phyloP scores from a whole-genome alignment of 768 basidiomycete species.

The Tulasnella sp. region DNA sequence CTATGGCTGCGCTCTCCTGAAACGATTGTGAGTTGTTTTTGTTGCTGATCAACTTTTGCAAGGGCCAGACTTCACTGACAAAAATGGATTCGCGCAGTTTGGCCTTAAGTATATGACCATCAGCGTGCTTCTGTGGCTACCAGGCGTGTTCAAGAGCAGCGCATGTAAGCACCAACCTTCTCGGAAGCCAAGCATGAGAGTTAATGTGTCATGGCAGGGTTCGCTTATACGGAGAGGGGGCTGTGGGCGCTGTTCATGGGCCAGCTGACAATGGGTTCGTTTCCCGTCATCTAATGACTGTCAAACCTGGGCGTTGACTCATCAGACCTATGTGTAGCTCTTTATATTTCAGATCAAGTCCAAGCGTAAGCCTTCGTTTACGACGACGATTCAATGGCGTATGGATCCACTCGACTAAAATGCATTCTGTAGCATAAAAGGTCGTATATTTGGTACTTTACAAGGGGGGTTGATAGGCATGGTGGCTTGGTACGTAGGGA shows the following conservation, averaged over 20 bases:
- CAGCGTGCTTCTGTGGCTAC: constrained; percentile 42
- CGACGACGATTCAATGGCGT: no score
- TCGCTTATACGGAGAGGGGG: constrained; percentile 36
- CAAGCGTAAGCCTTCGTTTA: constrained; percentile 31
- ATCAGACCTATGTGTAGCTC: constrained; percentile 15
- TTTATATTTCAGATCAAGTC: constrained; percentile 49
- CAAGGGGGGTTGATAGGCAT: constrained; percentile 35
- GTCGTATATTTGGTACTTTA: constrained; percentile 38
- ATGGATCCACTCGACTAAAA: not conserved
- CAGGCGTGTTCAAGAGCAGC: constrained; percentile 32
- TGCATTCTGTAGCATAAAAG: constrained; percentile 29
- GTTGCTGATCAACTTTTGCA: not conserved
- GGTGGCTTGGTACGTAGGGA: constrained; percentile 40
- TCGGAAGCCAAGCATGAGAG: not conserved
- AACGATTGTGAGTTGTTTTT: constrained; percentile 28
- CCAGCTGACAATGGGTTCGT: constrained; percentile 40
- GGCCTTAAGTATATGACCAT: constrained; percentile 40
- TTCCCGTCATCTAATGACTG: no score
- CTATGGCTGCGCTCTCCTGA: constrained; percentile 34
- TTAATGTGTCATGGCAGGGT: constrained; percentile 24
- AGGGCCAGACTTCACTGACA: no score
- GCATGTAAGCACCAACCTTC: constrained; percentile 31
- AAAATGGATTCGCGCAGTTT: constrained; percentile 27
- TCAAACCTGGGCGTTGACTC: not conserved
- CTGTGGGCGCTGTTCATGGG: constrained; percentile 52